Evolutionary conservation across 805 yeast genomes (phyloP), one percentile per base, ranked within the genome.

Genomic region (Nakazawaea wickerhamii): DNA sequence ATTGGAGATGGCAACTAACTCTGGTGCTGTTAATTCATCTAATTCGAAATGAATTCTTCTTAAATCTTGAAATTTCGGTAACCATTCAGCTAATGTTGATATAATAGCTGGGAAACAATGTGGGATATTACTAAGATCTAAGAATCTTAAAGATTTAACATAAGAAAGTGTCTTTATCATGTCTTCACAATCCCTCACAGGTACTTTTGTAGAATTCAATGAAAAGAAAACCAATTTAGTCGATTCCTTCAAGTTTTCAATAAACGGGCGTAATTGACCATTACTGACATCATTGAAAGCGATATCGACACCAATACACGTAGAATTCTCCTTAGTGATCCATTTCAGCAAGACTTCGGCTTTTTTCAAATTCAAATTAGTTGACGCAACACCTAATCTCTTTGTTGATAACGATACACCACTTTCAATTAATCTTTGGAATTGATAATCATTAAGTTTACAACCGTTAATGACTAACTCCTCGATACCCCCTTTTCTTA

Each of bases 381-480:
- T 70, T 2, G 74, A 64, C 0, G 81, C 82, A 17, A 76, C 60
- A 3, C 82, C 81, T 21, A 76, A 55, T 46, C 81, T 58, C 55
- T 65, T 67, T 1, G 82, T 76, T 13, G 64, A 58, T 18, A 64
- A 46, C 11, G 54, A 49, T 11, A 75, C 59, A 0, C 77, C 76
- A 19, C 58, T 60, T 7, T 57, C 57, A 19, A 76, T 63, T 35
- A 76, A 59, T 7, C 59, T 55, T 27, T 58, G 52, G 47, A 75
- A 75, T 27, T 61, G 65, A 3, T 55, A 58, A 46, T 69, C 71
- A 2, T 65, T 53, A 33, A 76, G 53, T 48, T 71, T 70, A 52
- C 80, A 76, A 1, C 82, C 81, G 49, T 76, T 75, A 39, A 76
- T 67, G 13, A 76, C 81, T 44, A 76, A 61, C 49, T 76, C 82